Base-by-base conservation (phyloP, 345 rosid genomes). In the Raphanus sativus region DNA sequence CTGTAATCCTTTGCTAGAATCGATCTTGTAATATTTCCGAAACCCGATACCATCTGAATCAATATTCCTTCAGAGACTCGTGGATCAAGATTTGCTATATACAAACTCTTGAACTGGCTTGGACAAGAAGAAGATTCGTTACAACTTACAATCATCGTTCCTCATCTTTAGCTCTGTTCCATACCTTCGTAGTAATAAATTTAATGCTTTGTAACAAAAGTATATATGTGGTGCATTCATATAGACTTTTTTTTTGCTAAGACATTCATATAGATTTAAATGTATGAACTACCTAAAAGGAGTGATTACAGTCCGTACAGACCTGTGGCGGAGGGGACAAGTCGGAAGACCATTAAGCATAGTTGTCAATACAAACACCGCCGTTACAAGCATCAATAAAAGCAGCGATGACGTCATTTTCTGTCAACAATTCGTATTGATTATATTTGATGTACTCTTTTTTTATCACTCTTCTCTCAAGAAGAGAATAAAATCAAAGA, bases 1-100 rank as follows among this genome's bases (percentile, higher is more conserved):
- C 30, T 77, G 34, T 64, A 71, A 58, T 77, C 72, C 13, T 77
- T 77, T 29, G 81, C 29, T 2, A 77, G n/a, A 70, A 70, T 32
- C 15, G 32, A 38, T 36, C 17, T 77, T 54, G 2, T 16, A 11
- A 63, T 55, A 40, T 70, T 69, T 54, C 80, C 75, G 0, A 62
- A 70, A 56, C 58, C 28, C 6, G 71, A 64, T 21, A 77, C 64
- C 45, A 70, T 52, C n/a, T 52, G 69, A 64, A 54, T 9, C 65
- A 77, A 64, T 65, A 64, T 70, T 56, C 55, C 67, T 38, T 71
- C 67, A 21, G 76, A 55, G 60, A 71, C 26, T 38, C 8, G 62
- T n/a, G 38, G 71, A 64, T 77, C 81, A 16, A 77, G 59, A 55
- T 70, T 71, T 16, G 71, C n/a, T 63, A 70, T 0, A 55, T 77